These are phyloP conservation scores for Flaveria robusta DNA, from an alignment of 129 eudicot species.

Conservation along the genomic window DNA sequence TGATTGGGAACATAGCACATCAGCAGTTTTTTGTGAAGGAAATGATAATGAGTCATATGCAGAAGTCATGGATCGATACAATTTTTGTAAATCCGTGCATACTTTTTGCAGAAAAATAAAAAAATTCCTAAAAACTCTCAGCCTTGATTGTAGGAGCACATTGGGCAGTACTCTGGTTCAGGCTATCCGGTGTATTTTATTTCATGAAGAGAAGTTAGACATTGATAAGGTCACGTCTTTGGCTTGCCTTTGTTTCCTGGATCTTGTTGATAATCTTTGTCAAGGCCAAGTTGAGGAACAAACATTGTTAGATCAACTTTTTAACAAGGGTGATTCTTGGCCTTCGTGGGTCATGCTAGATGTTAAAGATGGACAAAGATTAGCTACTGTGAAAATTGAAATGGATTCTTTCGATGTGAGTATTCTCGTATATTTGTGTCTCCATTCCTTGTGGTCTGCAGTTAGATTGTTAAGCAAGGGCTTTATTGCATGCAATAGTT, in stretches of 20 bases:
- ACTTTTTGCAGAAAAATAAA: slow-evolving; percentile 47
- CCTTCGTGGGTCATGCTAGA: slow-evolving; percentile 60
- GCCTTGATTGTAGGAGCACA: slow-evolving; percentile 33
- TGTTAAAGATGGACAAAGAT: slow-evolving; percentile 37
- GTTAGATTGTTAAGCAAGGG: not conserved
- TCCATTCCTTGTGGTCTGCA: too few relatives aligned
- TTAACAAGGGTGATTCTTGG: slow-evolving; percentile 58
- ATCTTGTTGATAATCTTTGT: slow-evolving; percentile 57
- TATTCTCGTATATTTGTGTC: slow-evolving; percentile 1
- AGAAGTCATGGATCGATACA: slow-evolving; percentile 43
- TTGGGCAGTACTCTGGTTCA: slow-evolving; percentile 52
- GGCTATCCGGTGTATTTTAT: slow-evolving; percentile 48
- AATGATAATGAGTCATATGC: slow-evolving; percentile 34
- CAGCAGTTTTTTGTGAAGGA: slow-evolving; percentile 33
- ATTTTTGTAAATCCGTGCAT: slow-evolving; percentile 60
- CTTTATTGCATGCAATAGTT: not conserved
- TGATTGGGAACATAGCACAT: slow-evolving; percentile 67
- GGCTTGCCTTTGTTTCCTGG: slow-evolving; percentile 60
- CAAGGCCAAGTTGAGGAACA: slow-evolving; percentile 67
- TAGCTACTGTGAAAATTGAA: slow-evolving; percentile 34
- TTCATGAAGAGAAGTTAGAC: slow-evolving; percentile 51
- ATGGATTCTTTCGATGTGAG: slow-evolving; percentile 44
- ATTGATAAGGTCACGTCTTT: slow-evolving; percentile 49
- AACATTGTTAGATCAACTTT: slow-evolving; percentile 54
- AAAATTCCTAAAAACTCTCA: slow-evolving; percentile 34